Conservation (phyloP, 2,329 filamentous ascomycete genomes). For the Neofusicoccum sp. region DNA sequence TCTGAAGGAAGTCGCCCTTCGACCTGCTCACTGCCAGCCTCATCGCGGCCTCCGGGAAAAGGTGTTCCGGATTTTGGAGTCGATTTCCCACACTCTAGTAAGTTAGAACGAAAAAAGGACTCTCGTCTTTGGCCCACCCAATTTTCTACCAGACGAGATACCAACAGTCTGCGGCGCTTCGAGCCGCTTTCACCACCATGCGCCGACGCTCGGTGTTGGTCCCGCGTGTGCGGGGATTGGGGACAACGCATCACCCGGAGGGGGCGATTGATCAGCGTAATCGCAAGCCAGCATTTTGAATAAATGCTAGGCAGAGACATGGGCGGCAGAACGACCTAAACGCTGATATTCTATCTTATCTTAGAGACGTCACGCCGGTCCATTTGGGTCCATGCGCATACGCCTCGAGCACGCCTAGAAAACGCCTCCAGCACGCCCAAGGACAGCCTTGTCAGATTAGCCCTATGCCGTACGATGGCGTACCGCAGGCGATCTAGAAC, state of each 20-base stretch:
- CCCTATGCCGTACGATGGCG: not conserved
- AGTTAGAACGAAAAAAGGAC: not conserved
- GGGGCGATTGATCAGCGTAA: not conserved
- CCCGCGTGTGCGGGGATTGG: not conserved
- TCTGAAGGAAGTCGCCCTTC: conserved; percentile 44
- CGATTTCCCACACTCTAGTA: not conserved
- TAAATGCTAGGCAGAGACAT: too few species aligned
- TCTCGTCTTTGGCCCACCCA: not conserved
- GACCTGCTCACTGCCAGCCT: conserved; percentile 7
- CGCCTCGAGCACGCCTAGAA: not conserved
- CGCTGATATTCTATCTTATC: too few species aligned
- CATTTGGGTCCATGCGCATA: not conserved
- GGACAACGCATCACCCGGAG: not conserved
- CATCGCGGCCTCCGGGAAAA: not conserved
- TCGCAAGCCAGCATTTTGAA: too few species aligned
- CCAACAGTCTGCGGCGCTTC: too few species aligned
- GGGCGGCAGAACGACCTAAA: too few species aligned
- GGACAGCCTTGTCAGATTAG: not conserved
- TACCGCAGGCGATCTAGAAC: not conserved
- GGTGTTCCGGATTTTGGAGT: too few species aligned
- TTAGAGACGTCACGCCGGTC: too few species aligned
- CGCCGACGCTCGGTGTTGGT: not conserved
- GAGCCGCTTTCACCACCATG: too few species aligned
- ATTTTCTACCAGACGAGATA: not conserved
- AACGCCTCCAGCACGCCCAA: not conserved